Evolutionary conservation across 805 yeast genomes (phyloP), one percentile per base, ranked within the genome.

Genomic region (Candida fluviatilis): DNA sequence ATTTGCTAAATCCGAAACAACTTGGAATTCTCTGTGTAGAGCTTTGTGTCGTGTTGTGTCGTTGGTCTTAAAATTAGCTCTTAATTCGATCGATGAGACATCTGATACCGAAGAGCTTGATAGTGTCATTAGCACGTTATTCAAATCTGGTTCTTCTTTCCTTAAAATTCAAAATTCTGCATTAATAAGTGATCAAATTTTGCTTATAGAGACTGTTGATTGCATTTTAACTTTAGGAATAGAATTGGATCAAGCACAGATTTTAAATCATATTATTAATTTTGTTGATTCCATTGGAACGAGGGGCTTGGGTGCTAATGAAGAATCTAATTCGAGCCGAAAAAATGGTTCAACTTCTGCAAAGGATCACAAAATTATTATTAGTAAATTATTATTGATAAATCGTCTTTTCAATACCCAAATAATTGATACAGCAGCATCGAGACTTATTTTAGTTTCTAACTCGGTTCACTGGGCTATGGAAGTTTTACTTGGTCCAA

Each of bases 1-100:
- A 34, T 77, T 80, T 47, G 51, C 63, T 10, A 66, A 68, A 26
- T 80, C 79, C 12, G 68, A 66, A 29, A 57, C 66, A 2, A 75
- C 69, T 34, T 82, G 89, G 88, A 77, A 67, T 53, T 69, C 78
- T 26, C 66, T 76, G 33, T 80, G 85, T 3, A 68, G 87, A 51
- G 76, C 85, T 0, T 59, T 80, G 29, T 81, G 87, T 48, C 72
- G 89, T 36, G 68, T 77, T 7, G 68, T 78, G 14, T 68, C 78
- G 3, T 60, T 78, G 34, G 50, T 83, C 30, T 52, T 82, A 37
- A 71, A 70, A 39, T 55, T 68, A 34, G 58, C 69, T 0, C 49
- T 62, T 14, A 38, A 38, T 28, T 49, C 70, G 1, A 46, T 53
- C 39, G 42, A 47, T 16, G 50, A 45, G 19, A 33, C 42, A 25